These are phyloP conservation scores for Chamaecyparis obtusa DNA, from an alignment of 75 land plant genomes.

Conservation along the genomic window DNA sequence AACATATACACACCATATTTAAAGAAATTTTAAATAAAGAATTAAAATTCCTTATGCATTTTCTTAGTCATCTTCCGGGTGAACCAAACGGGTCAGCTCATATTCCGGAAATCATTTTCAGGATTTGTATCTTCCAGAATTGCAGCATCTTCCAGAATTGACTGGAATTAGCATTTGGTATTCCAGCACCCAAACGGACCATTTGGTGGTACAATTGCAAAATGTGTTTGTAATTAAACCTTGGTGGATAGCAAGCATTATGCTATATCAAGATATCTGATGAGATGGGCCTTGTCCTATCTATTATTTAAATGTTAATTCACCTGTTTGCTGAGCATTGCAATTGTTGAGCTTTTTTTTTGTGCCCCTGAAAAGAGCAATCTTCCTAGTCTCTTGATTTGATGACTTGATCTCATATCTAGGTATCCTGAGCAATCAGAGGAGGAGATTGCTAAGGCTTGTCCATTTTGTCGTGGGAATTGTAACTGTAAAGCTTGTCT, in stretches of 20 bases:
- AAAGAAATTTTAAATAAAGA: no score
- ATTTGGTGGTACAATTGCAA: background rate
- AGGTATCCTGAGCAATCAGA: conserved; percentile 59
- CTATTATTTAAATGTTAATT: background rate
- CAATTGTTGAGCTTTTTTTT: background rate
- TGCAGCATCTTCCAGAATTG: no score
- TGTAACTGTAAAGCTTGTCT: conserved; percentile 78
- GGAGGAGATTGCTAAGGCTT: conserved; percentile 50
- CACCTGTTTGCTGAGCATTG: background rate
- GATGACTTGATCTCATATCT: background rate
- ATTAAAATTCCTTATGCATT: no score
- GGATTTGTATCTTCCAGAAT: no score
- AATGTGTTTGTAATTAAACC: background rate
- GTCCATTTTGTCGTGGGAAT: conserved; percentile 74
- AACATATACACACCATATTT: no score
- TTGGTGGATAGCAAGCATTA: background rate
- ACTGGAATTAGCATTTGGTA: no score
- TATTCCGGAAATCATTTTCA: no score
- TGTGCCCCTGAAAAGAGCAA: background rate
- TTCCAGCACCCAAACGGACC: no score
- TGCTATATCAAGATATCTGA: background rate
- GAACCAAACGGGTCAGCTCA: no score
- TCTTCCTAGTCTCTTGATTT: background rate
- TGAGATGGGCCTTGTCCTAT: background rate
- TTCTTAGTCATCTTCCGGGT: no score